Evolutionary conservation across 2,329 filamentous ascomycete genomes (phyloP).

Genomic region (Fusarium bactridioides): DNA sequence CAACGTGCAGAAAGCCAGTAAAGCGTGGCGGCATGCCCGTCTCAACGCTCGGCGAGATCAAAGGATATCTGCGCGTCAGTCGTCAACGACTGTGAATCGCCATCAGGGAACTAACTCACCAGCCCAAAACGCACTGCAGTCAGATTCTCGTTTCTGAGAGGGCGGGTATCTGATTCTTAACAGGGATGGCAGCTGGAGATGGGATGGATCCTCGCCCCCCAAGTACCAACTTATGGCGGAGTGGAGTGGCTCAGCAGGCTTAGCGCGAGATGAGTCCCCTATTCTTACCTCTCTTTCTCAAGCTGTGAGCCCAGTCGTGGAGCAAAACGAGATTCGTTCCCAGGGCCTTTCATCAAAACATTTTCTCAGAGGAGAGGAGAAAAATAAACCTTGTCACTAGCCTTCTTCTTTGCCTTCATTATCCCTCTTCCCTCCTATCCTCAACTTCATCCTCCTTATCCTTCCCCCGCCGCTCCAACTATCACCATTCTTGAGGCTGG

Average conservation of each 20-base stretch:
- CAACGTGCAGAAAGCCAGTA: slow-evolving; percentile 15
- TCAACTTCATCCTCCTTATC: slow-evolving; percentile 34
- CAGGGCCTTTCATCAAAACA: slow-evolving; percentile 42
- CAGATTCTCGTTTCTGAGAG: slow-evolving; percentile 22
- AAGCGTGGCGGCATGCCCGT: slow-evolving; percentile 24
- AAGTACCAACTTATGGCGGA: slow-evolving; percentile 37
- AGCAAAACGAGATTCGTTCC: slow-evolving; percentile 40
- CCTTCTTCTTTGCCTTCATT: slow-evolving; percentile 38
- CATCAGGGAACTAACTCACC: slow-evolving; percentile 5
- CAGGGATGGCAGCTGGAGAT: slow-evolving; percentile 32
- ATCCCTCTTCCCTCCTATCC: slow-evolving; percentile 36
- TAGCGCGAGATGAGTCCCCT: slow-evolving; percentile 43
- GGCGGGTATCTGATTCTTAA: slow-evolving; percentile 18
- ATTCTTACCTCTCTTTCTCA: slow-evolving; percentile 36
- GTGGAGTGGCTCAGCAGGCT: slow-evolving; percentile 45
- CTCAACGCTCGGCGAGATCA: slow-evolving; percentile 9
- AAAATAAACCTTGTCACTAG: slow-evolving; percentile 36
- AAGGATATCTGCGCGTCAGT: neutral
- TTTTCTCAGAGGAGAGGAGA: slow-evolving; percentile 27
- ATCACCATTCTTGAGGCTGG: slow-evolving; percentile 45
- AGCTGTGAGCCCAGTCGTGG: slow-evolving; percentile 36
- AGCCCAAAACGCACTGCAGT: slow-evolving; percentile 2
- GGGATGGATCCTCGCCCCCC: slow-evolving; percentile 37
- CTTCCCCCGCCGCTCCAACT: slow-evolving; percentile 37
- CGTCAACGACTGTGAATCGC: neutral